Evolutionary conservation across 2,329 filamentous ascomycete genomes (phyloP).

Genomic region (Phyllosticta paracitricarpa): DNA sequence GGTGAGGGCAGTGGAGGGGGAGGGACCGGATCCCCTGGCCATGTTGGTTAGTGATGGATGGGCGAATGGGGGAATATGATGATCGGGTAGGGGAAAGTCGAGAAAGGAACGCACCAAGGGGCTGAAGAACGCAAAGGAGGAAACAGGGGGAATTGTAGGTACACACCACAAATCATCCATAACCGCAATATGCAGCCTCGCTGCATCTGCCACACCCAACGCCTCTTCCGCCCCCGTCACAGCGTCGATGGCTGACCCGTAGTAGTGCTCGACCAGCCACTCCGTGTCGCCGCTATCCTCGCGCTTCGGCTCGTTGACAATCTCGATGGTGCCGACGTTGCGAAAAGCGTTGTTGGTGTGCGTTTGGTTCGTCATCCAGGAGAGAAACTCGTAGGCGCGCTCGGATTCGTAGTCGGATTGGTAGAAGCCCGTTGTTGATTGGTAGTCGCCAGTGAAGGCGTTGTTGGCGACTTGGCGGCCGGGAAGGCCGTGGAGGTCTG

Average conservation of each 20-base stretch:
- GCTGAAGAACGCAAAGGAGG: conserved; percentile 22
- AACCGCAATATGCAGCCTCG: conserved; percentile 44
- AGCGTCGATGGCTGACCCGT: conserved; percentile 36
- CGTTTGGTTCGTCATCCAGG: conserved; percentile 44
- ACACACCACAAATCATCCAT: conserved; percentile 48
- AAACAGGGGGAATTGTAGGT: conserved; percentile 31
- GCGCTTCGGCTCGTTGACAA: conserved; percentile 46
- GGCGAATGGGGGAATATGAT: conserved; percentile 31
- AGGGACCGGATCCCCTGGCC: not conserved
- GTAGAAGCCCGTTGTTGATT: conserved; percentile 43
- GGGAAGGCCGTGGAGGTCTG: conserved; percentile 37
- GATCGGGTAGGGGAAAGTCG: conserved; percentile 6
- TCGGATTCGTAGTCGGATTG: conserved; percentile 43
- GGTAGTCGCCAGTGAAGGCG: conserved; percentile 38
- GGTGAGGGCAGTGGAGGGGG: not conserved
- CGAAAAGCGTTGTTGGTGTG: conserved; percentile 40
- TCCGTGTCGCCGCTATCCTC: not conserved
- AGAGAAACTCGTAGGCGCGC: conserved; percentile 44
- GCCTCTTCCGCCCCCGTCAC: conserved; percentile 40
- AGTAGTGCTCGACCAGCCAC: conserved; percentile 26
- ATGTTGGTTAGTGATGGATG: conserved; percentile 33
- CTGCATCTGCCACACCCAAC: conserved; percentile 32
- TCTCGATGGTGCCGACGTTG: conserved; percentile 49
- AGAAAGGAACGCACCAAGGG: no score
- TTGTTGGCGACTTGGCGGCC: conserved; percentile 39